A percentile compares a stretch with the other conserved stretches of the same genome.
Evolutionary conservation across 208 protist species (phyloP).

Genomic region (Crithidia thermophila): DNA sequence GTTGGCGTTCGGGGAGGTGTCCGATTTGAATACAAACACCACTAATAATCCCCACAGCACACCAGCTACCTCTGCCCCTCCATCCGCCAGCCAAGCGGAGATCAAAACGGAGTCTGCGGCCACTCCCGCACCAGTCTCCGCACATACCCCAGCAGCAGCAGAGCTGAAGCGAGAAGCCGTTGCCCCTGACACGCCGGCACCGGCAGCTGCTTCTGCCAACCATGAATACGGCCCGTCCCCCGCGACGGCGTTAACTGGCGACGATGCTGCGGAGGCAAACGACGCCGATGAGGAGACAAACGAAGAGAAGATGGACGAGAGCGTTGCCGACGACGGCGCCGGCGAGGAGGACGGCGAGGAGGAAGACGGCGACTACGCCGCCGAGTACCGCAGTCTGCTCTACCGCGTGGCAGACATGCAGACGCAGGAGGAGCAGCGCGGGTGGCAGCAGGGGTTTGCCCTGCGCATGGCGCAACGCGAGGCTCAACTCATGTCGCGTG

Average conservation of each 20-base stretch:
- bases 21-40: too few relatives aligned
- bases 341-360: constrained; percentile 22
- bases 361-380: constrained; percentile 24
- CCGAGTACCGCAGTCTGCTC: constrained; percentile 37
- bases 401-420: constrained; percentile 57
- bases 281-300: background rate
- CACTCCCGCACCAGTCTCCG: too few relatives aligned
- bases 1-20: too few relatives aligned
- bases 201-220: too few relatives aligned
- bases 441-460: constrained; percentile 29
- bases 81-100: background rate
- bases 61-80: background rate
- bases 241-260: too few relatives aligned
- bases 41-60: too few relatives aligned
- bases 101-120: background rate
- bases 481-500: constrained; percentile 28
- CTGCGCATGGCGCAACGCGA: constrained; percentile 45
- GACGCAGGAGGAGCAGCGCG: constrained; percentile 23
- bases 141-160: too few relatives aligned
- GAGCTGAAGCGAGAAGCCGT: too few relatives aligned
- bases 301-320: constrained; percentile 4
- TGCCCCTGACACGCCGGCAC: too few relatives aligned
- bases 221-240: too few relatives aligned
- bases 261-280: too few relatives aligned
- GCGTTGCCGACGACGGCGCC: constrained; percentile 2